Conservation (phyloP, 441 rosid species). For the Pelargonium fulgidum region DNA sequence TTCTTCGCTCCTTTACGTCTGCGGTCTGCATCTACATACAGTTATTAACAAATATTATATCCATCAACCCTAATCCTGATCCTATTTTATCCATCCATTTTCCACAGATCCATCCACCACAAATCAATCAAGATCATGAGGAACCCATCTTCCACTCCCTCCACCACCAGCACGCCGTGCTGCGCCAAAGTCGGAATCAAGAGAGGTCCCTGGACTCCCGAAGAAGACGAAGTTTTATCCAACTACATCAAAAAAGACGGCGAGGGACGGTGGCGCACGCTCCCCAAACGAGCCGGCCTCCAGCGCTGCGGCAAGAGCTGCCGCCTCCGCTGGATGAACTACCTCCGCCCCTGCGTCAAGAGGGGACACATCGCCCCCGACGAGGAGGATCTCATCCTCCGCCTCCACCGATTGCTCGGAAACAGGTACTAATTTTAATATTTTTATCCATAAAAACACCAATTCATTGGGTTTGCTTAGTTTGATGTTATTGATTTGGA, state of each 20-base stretch:
- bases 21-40: too few relatives aligned
- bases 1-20: too few relatives aligned
- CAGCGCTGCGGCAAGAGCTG: conserved; percentile 46
- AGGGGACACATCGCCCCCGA: too few relatives aligned
- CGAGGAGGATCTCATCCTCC: conserved; percentile 40
- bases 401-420: conserved; percentile 41
- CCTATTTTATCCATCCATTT: too few relatives aligned
- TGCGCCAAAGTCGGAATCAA: conserved; percentile 39
- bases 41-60: too few relatives aligned
- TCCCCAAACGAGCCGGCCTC: conserved; percentile 37
- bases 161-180: conserved; percentile 27
- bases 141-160: conserved; percentile 18
- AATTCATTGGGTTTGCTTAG: too few relatives aligned
- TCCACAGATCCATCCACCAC: too few relatives aligned
- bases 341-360: too few relatives aligned
- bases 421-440: conserved; percentile 27
- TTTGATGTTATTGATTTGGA: too few relatives aligned
- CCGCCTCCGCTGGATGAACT: conserved; percentile 39
- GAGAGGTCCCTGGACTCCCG: conserved; percentile 44
- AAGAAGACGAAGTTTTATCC: conserved; percentile 35
- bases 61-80: too few relatives aligned
- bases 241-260: conserved; percentile 36
- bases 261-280: conserved; percentile 37
- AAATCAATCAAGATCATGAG: conserved; percentile 15
- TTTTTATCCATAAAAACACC: too few relatives aligned